phyloP scores from a whole-genome alignment of 148 eudicot genomes.

The Vaccinium vitisidaea region DNA sequence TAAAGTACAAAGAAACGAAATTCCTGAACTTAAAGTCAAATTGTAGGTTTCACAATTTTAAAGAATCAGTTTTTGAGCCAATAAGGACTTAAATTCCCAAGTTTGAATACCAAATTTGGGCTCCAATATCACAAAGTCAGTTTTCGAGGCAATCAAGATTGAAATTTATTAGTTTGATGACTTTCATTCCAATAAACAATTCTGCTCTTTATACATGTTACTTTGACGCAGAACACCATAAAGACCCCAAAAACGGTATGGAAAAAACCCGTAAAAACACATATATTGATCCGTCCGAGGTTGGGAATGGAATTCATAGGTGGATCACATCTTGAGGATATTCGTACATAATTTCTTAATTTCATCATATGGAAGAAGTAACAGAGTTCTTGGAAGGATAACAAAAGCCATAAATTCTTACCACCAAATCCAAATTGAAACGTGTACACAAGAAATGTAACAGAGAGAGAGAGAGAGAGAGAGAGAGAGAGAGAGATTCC shows the following conservation, averaged over 20 bases:
- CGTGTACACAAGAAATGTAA: neutral
- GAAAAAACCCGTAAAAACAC: neutral
- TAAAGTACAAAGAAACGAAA: neutral
- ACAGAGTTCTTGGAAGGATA: neutral
- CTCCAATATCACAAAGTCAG: neutral
- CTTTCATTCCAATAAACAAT: neutral
- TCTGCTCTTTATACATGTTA: neutral
- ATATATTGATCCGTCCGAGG: neutral
- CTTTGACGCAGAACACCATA: neutral
- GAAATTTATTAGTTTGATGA: no score
- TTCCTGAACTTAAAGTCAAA: neutral
- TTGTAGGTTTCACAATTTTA: neutral
- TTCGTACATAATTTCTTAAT: neutral
- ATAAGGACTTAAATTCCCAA: neutral
- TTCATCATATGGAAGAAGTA: no score
- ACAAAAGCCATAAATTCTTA: neutral
- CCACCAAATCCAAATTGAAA: neutral
- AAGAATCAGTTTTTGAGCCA: neutral
- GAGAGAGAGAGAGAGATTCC: constrained; percentile 19
- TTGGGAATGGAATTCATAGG: neutral
- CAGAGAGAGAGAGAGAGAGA: neutral
- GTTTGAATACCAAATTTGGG: neutral
- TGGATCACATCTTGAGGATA: neutral
- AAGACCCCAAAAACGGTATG: neutral
- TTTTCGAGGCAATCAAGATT: neutral